phyloP scores from a whole-genome alignment of 257 asterid species.

The Buddleja alternifolia region DNA sequence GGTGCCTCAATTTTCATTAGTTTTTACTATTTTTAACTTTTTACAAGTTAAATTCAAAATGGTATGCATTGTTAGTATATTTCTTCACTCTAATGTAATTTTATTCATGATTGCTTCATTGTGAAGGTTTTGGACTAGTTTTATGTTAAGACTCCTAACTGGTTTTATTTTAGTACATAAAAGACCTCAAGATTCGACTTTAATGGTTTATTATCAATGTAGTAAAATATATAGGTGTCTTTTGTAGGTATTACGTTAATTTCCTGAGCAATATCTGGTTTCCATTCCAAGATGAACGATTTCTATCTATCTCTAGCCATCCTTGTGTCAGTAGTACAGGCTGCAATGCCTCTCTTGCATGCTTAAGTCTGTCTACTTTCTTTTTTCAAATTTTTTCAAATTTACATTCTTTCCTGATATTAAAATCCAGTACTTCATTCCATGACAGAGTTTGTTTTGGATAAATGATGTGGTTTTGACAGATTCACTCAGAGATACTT shows the following conservation, averaged over 20 bases:
- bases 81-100: not conserved
- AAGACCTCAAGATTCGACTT: not conserved
- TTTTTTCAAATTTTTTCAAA: no score
- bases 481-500: slow-evolving; percentile 46
- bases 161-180: not conserved
- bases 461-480: slow-evolving; percentile 25
- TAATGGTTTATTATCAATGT: not conserved
- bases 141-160: not conserved
- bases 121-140: slow-evolving; percentile 9
- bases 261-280: not conserved
- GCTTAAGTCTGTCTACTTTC: no score
- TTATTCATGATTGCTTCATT: slow-evolving; percentile 14
- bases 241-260: not conserved
- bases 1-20: slow-evolving; percentile 28
- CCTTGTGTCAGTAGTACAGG: not conserved
- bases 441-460: slow-evolving; percentile 14
- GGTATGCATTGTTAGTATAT: not conserved
- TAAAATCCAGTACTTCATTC: not conserved
- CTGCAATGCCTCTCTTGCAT: not conserved
- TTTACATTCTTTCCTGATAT: not conserved
- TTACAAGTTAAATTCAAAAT: not conserved
- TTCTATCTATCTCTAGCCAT: not conserved
- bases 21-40: slow-evolving; percentile 5
- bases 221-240: slow-evolving; percentile 1
- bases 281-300: not conserved